phyloP scores from a whole-genome alignment of 2,329 filamentous ascomycete genomes.

The Alternaria sp. region DNA sequence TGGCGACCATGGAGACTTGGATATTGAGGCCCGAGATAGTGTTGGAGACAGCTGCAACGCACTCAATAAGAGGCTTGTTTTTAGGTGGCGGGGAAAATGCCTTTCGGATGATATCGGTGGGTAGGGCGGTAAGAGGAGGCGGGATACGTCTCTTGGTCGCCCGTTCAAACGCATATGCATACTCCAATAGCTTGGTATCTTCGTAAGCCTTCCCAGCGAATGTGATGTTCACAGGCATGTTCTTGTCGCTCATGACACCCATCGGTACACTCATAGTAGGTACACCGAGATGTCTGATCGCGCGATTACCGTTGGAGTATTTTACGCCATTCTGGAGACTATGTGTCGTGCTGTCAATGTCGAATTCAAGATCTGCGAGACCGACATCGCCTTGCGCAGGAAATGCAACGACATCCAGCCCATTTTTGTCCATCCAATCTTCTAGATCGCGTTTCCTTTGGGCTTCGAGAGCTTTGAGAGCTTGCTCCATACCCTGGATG shows the following conservation, averaged over 20 bases:
- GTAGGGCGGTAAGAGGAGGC: conserved; percentile 18
- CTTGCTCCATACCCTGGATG: conserved; percentile 51
- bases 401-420: conserved; percentile 57
- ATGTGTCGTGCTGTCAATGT: conserved; percentile 35
- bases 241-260: conserved; percentile 55
- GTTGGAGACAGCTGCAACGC: not conserved
- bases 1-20: not conserved
- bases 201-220: conserved; percentile 59
- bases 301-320: conserved; percentile 62
- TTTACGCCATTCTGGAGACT: conserved; percentile 59
- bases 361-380: conserved; percentile 55
- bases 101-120: conserved; percentile 16
- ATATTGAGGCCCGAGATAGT: not conserved
- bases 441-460: conserved; percentile 59
- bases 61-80: not conserved
- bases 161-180: conserved; percentile 31
- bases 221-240: conserved; percentile 61
- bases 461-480: conserved; percentile 55
- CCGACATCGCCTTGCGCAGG: conserved; percentile 61
- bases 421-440: conserved; percentile 55
- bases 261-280: conserved; percentile 62
- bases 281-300: conserved; percentile 61
- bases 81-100: not conserved
- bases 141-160: conserved; percentile 16
- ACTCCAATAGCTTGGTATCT: conserved; percentile 47